Percentiles rank a stretch among this genome's conserved stretches.
Evolutionary conservation across 2,329 filamentous ascomycete species (phyloP).

Genomic region (Magnaporthales sp.): DNA sequence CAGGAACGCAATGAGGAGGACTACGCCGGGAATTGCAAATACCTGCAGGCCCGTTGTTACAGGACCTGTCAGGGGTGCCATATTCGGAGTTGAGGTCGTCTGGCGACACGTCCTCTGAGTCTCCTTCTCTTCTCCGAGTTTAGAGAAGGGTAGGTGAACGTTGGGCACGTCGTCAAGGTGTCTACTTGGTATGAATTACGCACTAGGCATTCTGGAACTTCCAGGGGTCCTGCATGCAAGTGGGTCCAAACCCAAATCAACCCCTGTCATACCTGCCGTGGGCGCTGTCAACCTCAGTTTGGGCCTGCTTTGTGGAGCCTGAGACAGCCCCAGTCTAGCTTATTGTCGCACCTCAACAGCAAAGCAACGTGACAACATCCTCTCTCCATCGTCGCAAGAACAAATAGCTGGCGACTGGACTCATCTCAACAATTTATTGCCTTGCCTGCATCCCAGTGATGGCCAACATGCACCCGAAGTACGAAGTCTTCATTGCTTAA

Average conservation of each 20-base stretch:
- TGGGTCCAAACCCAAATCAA: background rate
- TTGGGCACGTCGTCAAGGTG: background rate
- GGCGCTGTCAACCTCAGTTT: background rate
- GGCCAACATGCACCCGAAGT: background rate
- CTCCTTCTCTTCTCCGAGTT: background rate
- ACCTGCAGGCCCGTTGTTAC: conserved; percentile 36
- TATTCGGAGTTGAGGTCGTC: background rate
- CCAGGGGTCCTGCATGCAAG: background rate
- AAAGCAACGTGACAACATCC: background rate
- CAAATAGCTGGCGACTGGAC: background rate
- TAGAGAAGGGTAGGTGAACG: background rate
- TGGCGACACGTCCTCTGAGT: background rate
- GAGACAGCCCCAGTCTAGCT: background rate
- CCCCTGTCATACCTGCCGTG: background rate
- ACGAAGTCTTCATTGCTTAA: background rate
- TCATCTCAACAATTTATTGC: background rate
- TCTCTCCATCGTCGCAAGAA: background rate
- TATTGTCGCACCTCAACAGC: background rate
- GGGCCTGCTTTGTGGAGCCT: background rate
- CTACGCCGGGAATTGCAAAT: conserved; percentile 62
- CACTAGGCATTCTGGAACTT: too few relatives aligned
- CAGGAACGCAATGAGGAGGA: conserved; percentile 58
- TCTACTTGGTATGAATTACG: background rate
- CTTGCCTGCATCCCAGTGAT: background rate
- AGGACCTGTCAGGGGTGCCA: conserved; percentile 20